Conservation (phyloP, 768 basidiomycete species). For the Fistulinella prunicolor region DNA sequence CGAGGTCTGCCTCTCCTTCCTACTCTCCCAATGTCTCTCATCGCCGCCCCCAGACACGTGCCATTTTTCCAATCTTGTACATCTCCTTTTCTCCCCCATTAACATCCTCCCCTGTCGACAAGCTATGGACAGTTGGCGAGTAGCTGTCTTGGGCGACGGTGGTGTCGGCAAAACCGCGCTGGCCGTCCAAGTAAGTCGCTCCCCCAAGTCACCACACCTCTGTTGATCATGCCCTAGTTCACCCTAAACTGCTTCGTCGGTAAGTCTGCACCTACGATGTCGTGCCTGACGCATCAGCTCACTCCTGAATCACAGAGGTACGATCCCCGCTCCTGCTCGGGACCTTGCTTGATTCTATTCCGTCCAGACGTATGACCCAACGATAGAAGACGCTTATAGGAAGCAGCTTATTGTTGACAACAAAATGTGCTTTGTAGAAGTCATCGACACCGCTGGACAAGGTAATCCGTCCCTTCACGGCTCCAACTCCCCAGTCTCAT, state of each 20-base stretch:
- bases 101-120: slow-evolving; percentile 11
- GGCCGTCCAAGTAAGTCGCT: slow-evolving; percentile 77
- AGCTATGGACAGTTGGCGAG: slow-evolving; percentile 92
- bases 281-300: slow-evolving; percentile 11
- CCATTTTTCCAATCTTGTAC: slow-evolving; percentile 28
- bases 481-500: slow-evolving; percentile 16
- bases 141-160: slow-evolving; percentile 94
- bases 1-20: slow-evolving; percentile 27
- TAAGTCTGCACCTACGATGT: slow-evolving; percentile 38
- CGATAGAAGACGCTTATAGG: slow-evolving; percentile 97
- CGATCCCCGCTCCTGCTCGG: slow-evolving; percentile 13
- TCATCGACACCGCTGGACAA: slow-evolving; percentile 97
- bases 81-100: slow-evolving; percentile 18
- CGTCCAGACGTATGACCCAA: slow-evolving; percentile 89
- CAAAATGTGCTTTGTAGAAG: slow-evolving; percentile 92
- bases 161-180: slow-evolving; percentile 97
- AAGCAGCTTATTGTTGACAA: slow-evolving; percentile 95
- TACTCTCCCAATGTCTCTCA: slow-evolving; percentile 21
- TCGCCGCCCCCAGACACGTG: slow-evolving; percentile 12
- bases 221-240: slow-evolving; percentile 56
- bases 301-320: slow-evolving; percentile 49
- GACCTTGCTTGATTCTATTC: slow-evolving; percentile 10
- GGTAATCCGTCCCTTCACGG: slow-evolving; percentile 47
- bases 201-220: neutral
- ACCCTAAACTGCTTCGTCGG: slow-evolving; percentile 96